Base-by-base conservation (phyloP, 164 flowering plant genomes). In the Dillenia turbinata region DNA sequence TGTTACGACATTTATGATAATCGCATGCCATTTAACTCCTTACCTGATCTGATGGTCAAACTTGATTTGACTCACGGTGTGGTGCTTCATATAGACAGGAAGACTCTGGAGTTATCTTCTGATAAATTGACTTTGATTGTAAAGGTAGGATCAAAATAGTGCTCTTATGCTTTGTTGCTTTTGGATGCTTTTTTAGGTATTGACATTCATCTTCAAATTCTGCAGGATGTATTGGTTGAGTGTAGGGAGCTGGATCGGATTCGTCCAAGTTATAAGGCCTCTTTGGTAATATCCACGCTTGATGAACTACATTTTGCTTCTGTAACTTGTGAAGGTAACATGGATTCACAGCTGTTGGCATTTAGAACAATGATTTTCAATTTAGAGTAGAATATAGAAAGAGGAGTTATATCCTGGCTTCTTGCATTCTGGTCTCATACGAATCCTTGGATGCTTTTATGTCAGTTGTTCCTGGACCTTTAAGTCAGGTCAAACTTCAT, bases 381-480 rank as follows among this genome's bases (percentile, higher is more conserved):
- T 5, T 24, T 24, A 6, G n/a, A 11, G 12, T 22, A n/a, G 14
- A n/a, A 9, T 54, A n/a, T 26, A 1, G 22, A 19, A 19, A 1
- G 22, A 19, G 22, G 22, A 19, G 22, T 19, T 19, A 1, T 19
- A 19, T 19, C 22, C 22, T 19, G 22, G 22, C 52, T 46, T 49
- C 15, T 50, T 22, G 10, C 43, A 33, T 40, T 16, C 56, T 50
- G 4, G 40, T 68, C 26, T n/a, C 59, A 13, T 2, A 24, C 60
- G 44, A 22, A 26, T 13, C n/a, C 14, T 62, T 66, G 4, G 40
- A 44, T 61, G 14, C 60, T 17, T 61, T 55, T 64, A 10, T 57
- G 55, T 53, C 79, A 89, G 96, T 87, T 59, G 15, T 52, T 40
- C 92, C 96, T 63, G 96, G 92, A 70, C 49, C 71, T 46, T 60